Base-by-base conservation (phyloP, 176 grass and related monocot species). In the Oryza brachyantha region DNA sequence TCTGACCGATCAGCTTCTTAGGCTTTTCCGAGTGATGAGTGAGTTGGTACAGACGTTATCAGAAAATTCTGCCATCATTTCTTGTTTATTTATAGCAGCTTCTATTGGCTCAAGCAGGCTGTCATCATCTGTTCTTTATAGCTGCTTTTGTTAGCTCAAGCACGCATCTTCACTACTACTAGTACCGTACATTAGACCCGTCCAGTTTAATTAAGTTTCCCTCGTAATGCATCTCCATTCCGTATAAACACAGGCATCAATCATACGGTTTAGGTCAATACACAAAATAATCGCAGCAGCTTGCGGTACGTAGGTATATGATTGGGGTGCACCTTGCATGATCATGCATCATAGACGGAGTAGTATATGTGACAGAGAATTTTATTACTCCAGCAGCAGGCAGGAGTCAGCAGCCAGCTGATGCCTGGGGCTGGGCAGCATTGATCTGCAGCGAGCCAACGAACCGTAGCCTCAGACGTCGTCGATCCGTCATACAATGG, bases 11-110 rank as follows among this genome's bases (percentile, higher is more conserved):
- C 19, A 26, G 13, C 8, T 71, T 16, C 13, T 21, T 41, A 32
- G 72, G 72, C 50, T 61, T 76, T 68, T 61, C 37, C 27, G 8
- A 69, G 73, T 6, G 59, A 85, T 85, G 24, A 72, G 64, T 79
- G n/a, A 17, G 64, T 85, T 72, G 66, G 58, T 50, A 41, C 41
- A 55, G 21, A 31, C 16, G 17, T 57, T 48, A 32, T 21, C 52
- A 10, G 21, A n/a, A 24, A 57, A 57, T 57, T 57, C 19, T 57
- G 19, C 10, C 52, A 55, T 55, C 52, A 57, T 57, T 57, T 4
- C 8, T 13, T 57, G n/a, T 52, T 52, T 52, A 52, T 24, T 57
- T 24, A 57, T 24, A 52, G 17, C 46, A 21, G 17, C 46, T 52
- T 52, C 46, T 52, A 21, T 57, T 57, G 19, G n/a, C n/a, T 57